phyloP scores from a whole-genome alignment of 257 asterid species.

The Forsythia suspensa region DNA sequence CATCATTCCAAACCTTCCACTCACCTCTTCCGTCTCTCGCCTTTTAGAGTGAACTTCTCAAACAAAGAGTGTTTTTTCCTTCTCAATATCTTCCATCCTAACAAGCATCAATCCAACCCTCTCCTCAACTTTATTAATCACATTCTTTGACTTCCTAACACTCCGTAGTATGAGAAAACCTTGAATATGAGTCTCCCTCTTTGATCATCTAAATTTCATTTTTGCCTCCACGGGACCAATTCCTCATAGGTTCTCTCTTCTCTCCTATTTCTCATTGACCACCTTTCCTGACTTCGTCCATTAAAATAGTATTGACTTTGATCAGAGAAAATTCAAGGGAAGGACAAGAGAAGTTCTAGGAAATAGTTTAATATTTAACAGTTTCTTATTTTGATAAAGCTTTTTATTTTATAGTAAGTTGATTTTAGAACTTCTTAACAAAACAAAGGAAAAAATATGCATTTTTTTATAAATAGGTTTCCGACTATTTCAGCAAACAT shows the following conservation, averaged over 20 bases:
- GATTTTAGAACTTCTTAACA: neutral
- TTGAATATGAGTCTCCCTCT: neutral
- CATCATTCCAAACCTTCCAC: no score
- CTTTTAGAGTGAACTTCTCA: neutral
- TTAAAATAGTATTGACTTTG: neutral
- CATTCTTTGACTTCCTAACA: neutral
- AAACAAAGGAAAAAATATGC: neutral
- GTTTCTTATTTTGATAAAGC: neutral
- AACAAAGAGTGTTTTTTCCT: neutral
- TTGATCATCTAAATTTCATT: neutral
- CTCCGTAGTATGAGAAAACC: neutral
- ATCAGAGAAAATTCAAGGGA: neutral
- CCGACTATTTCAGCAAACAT: neutral
- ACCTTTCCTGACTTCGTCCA: neutral
- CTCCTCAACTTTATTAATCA: neutral
- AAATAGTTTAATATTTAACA: neutral
- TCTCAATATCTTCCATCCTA: neutral
- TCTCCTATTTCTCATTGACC: neutral
- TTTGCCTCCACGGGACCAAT: neutral
- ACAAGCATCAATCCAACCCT: neutral
- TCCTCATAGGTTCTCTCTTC: neutral
- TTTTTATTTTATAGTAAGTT: neutral
- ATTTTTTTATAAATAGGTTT: neutral
- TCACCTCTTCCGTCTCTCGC: neutral
- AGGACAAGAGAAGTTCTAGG: neutral